Evolutionary conservation across 805 yeast species (phyloP).

Genomic region (Blastobotrys chiropterorum): DNA sequence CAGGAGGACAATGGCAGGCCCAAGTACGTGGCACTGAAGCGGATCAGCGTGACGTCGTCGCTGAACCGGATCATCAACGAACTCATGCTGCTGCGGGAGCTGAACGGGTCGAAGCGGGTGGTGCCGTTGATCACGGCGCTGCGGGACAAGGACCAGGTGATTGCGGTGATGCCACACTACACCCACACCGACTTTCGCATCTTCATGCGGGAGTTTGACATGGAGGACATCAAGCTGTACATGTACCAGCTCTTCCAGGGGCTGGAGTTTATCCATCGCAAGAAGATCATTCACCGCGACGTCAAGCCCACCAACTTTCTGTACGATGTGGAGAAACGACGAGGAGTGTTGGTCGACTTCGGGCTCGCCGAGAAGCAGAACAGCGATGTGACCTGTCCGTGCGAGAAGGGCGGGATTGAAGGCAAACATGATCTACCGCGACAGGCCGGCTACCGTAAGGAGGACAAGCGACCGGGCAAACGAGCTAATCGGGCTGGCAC

Average conservation of each 20-base stretch:
- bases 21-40: constrained; percentile 72
- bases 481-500: constrained; percentile 97
- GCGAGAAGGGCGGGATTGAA: constrained; percentile 12
- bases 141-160: constrained; percentile 83
- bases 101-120: constrained; percentile 48
- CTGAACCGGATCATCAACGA: constrained; percentile 90
- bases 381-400: constrained; percentile 13
- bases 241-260: constrained; percentile 75
- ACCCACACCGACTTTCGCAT: constrained; percentile 83
- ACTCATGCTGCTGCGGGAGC: constrained; percentile 50
- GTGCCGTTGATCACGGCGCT: constrained; percentile 88
- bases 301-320: constrained; percentile 79
- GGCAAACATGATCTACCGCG: constrained; percentile 18
- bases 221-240: constrained; percentile 74
- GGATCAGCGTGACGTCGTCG: constrained; percentile 91
- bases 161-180: constrained; percentile 87
- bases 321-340: constrained; percentile 56
- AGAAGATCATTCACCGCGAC: constrained; percentile 85
- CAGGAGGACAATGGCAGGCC: not conserved
- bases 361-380: constrained; percentile 67
- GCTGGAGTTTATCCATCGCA: constrained; percentile 63
- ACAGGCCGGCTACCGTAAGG: constrained; percentile 71
- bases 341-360: constrained; percentile 85
- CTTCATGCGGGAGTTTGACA: constrained; percentile 73
- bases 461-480: constrained; percentile 80